phyloP scores from a whole-genome alignment of 192 early-diverging fungal genomes.

The Coemansia sp. region DNA sequence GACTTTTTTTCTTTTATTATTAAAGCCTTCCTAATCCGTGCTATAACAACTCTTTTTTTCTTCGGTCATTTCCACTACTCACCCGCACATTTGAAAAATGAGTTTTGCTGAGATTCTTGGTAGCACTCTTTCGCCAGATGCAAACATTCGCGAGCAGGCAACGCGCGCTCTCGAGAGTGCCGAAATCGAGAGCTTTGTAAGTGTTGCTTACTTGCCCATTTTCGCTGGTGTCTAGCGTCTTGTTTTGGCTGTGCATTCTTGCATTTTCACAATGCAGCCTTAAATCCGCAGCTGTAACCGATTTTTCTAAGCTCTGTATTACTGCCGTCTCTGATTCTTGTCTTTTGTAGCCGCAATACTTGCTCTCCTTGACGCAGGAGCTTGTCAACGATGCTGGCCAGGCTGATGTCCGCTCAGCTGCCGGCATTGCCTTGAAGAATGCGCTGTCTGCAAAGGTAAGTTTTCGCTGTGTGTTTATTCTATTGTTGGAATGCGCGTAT shows the following conservation, averaged over 20 bases:
- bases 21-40: not conserved
- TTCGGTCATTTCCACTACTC: constrained; percentile 1
- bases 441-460: constrained; percentile 61
- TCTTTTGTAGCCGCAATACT: constrained; percentile 63
- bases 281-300: constrained; percentile 6
- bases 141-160: constrained; percentile 79
- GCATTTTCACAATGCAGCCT: constrained; percentile 15
- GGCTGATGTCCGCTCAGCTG: constrained; percentile 70
- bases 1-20: not conserved
- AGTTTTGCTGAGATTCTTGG: constrained; percentile 75
- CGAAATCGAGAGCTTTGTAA: constrained; percentile 83
- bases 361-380: constrained; percentile 75
- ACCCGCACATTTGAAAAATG: constrained; percentile 45
- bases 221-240: constrained; percentile 1
- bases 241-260: constrained; percentile 14
- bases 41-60: constrained; percentile 12
- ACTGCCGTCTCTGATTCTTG: constrained; percentile 6
- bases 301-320: constrained; percentile 12
- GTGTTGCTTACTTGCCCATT: constrained; percentile 33
- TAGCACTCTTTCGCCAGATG: constrained; percentile 82
- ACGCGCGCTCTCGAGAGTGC: constrained; percentile 73
- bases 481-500: not conserved
- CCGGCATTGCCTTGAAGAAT: constrained; percentile 95
- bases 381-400: constrained; percentile 76
- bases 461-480: not conserved